These are phyloP conservation scores for Cryptococcus sp. DNA, from an alignment of 1,284 basidiomycete species.

Conservation along the genomic window DNA sequence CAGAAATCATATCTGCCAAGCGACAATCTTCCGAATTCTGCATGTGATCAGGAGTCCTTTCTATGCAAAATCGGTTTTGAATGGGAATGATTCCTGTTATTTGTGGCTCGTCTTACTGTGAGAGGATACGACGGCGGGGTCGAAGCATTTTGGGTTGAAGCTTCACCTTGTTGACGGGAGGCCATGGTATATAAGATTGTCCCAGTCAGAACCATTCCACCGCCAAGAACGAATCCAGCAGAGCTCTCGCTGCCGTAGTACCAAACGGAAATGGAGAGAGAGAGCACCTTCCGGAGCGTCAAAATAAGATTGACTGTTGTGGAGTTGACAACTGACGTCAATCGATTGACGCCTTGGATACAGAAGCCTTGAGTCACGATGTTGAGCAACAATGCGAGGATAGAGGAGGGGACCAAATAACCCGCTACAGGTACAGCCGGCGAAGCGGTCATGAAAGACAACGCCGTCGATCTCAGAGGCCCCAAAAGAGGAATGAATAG, in stretches of 20 bases:
- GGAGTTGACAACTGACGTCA: conserved; percentile 67
- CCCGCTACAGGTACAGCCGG: conserved; percentile 25
- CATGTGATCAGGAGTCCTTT: too few species aligned
- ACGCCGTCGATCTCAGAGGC: conserved; percentile 53
- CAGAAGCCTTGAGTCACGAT: conserved; percentile 82
- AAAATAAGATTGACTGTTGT: conserved; percentile 83
- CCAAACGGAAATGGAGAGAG: conserved; percentile 60
- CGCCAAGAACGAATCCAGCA: conserved; percentile 36
- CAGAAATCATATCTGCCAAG: too few species aligned
- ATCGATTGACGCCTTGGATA: conserved; percentile 81
- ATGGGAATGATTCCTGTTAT: too few species aligned
- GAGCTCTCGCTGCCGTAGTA: conserved; percentile 42
- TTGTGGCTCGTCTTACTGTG: too few species aligned
- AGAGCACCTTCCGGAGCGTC: conserved; percentile 83
- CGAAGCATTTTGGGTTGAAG: too few species aligned
- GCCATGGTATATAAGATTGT: conserved; percentile 10
- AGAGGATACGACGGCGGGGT: too few species aligned
- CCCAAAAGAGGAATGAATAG: conserved; percentile 63
- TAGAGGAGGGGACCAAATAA: conserved; percentile 57
- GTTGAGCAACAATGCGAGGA: conserved; percentile 67
- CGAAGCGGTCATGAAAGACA: conserved; percentile 33
- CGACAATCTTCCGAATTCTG: too few species aligned
- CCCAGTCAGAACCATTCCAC: conserved; percentile 33
- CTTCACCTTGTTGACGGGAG: not conserved
- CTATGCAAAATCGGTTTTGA: too few species aligned